Evolutionary conservation across 495 filamentous ascomycete genomes (phyloP).

Genomic region (Tricharina praecox): DNA sequence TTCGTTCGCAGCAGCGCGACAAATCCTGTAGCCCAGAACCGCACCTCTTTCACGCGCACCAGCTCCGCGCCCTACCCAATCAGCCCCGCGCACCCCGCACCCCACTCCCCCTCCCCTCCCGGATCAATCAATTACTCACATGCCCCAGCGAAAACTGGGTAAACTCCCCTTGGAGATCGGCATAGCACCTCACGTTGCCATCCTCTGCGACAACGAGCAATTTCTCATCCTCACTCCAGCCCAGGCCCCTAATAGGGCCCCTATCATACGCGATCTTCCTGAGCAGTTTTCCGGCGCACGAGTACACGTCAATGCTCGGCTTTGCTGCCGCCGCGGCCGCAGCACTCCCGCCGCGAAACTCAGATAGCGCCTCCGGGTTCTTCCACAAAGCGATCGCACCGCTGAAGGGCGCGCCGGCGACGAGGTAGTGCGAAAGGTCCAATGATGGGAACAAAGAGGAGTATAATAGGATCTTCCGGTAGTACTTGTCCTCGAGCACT

Average conservation of each 20-base stretch:
- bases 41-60: slow-evolving; percentile 67
- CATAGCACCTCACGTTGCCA: slow-evolving; percentile 81
- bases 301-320: slow-evolving; percentile 85
- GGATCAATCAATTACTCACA: too few relatives aligned
- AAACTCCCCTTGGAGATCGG: slow-evolving; percentile 82
- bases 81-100: too few relatives aligned
- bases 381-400: slow-evolving; percentile 74
- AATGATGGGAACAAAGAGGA: slow-evolving; percentile 80
- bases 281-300: slow-evolving; percentile 72
- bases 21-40: slow-evolving; percentile 81
- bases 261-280: slow-evolving; percentile 73
- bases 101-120: too few relatives aligned
- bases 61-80: slow-evolving; percentile 57
- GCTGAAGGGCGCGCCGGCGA: slow-evolving; percentile 83
- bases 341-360: slow-evolving; percentile 52
- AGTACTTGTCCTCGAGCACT: slow-evolving; percentile 75
- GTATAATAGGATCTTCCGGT: slow-evolving; percentile 84
- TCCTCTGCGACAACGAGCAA: slow-evolving; percentile 76
- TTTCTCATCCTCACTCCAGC: slow-evolving; percentile 95
- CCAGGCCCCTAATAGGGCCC: slow-evolving; percentile 70
- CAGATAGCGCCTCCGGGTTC: slow-evolving; percentile 67
- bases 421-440: slow-evolving; percentile 87
- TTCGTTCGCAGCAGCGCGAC: slow-evolving; percentile 89
- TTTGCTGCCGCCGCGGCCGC: slow-evolving; percentile 59
- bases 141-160: slow-evolving; percentile 88